phyloP scores from a whole-genome alignment of 2,329 filamentous ascomycete genomes.

The Fusarium sacchari region DNA sequence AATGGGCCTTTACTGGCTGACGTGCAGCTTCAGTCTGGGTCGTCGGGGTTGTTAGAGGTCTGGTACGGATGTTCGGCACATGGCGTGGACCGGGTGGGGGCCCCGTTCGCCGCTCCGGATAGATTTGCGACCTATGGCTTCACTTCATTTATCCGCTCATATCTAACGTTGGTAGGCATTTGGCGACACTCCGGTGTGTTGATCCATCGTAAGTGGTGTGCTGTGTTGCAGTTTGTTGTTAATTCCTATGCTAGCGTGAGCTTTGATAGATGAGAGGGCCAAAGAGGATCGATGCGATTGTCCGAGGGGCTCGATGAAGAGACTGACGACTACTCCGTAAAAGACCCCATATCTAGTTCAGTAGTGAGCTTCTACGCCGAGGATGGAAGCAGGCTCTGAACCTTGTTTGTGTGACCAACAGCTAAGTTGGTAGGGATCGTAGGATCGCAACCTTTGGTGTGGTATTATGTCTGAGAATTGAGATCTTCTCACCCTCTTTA shows the following conservation, averaged over 20 bases:
- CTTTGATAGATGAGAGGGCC: conserved; percentile 19
- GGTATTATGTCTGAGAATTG: conserved; percentile 16
- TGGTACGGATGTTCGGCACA: conserved; percentile 42
- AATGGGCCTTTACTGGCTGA: conserved; percentile 15
- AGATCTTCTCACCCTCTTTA: conserved; percentile 21
- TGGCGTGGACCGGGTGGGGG: conserved; percentile 37
- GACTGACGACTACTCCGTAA: conserved; percentile 9
- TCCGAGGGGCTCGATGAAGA: conserved; percentile 18
- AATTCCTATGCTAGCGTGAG: conserved; percentile 14
- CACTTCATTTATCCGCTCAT: conserved; percentile 12
- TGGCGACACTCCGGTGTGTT: conserved; percentile 21
- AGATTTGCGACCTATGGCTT: conserved; percentile 11
- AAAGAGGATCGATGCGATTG: conserved; percentile 26
- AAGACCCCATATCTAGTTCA: conserved; percentile 5
- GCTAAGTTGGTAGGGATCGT: conserved; percentile 21
- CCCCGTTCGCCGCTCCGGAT: conserved; percentile 34
- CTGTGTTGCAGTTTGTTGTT: conserved; percentile 18
- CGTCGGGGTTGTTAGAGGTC: conserved; percentile 33
- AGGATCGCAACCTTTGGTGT: conserved; percentile 9
- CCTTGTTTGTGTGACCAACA: conserved; percentile 20
- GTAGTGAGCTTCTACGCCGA: background rate
- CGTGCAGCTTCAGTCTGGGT: conserved; percentile 29
- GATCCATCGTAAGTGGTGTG: conserved; percentile 8
- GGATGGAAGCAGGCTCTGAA: conserved; percentile 14
- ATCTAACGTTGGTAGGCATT: conserved; percentile 15